Conservation (phyloP, 2,329 filamentous ascomycete species). For the Aspergillus hortae region DNA sequence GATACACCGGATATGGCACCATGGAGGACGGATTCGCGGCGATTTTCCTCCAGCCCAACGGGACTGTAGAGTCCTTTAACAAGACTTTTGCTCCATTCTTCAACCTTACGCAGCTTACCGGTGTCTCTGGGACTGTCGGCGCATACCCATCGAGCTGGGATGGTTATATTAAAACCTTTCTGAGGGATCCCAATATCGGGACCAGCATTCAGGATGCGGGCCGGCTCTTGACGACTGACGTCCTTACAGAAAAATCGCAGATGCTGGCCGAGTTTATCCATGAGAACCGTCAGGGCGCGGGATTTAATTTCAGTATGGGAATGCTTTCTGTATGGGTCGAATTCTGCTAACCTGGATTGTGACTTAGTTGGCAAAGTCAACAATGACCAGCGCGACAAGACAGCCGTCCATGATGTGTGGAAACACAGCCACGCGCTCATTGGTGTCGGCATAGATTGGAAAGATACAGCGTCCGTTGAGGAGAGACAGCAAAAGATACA, state of each 20-base stretch:
- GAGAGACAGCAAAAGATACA: neutral
- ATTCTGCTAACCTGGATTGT: neutral
- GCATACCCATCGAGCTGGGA: constrained; percentile 3
- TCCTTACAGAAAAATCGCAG: neutral
- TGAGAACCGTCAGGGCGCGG: neutral
- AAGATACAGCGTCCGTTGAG: neutral
- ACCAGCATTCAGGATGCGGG: constrained; percentile 1
- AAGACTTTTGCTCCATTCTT: constrained; percentile 1
- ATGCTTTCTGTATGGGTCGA: neutral
- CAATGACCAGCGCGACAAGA: constrained; percentile 1
- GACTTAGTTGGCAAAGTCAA: constrained; percentile 1
- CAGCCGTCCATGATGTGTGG: neutral
- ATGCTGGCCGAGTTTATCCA: neutral
- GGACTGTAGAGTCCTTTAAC: neutral
- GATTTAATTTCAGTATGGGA: constrained; percentile 1
- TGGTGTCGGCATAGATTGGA: neutral
- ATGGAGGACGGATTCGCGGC: neutral
- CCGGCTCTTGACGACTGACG: neutral
- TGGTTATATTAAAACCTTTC: neutral
- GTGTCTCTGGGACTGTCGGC: neutral
- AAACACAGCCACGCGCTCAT: constrained; percentile 1
- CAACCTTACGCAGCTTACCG: neutral
- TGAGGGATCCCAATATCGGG: neutral
- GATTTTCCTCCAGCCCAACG: neutral
- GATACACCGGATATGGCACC: neutral